Evolutionary conservation across 1,139 yeast species (phyloP).

Genomic region (Petasospora fabianii): DNA sequence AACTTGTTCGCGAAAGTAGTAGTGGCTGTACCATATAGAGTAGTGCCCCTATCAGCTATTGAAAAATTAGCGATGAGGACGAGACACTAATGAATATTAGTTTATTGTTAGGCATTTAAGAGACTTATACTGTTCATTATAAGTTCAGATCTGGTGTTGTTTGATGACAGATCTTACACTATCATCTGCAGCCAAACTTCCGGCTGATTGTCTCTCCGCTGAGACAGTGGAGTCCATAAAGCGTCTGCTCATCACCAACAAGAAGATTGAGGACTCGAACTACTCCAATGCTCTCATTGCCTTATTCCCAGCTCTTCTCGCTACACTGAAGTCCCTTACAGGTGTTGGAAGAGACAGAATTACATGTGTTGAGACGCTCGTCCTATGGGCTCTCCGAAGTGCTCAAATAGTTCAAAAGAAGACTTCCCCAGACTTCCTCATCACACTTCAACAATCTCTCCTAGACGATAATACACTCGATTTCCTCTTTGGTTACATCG

Average conservation of each 20-base stretch:
- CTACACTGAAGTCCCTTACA: slow-evolving; percentile 12
- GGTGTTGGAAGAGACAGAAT: slow-evolving; percentile 32
- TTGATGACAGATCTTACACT: neutral
- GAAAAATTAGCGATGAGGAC: neutral
- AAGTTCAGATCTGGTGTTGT: too few species aligned
- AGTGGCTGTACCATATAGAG: too few species aligned
- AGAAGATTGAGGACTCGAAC: slow-evolving; percentile 12
- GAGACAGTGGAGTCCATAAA: slow-evolving; percentile 8
- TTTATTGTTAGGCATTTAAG: too few species aligned
- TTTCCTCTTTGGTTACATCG: slow-evolving; percentile 48
- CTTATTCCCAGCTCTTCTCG: slow-evolving; percentile 16
- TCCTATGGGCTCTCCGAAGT: slow-evolving; percentile 63
- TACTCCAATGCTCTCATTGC: slow-evolving; percentile 13
- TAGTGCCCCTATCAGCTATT: neutral
- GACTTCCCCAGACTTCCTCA: slow-evolving; percentile 16
- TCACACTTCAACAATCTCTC: slow-evolving; percentile 6
- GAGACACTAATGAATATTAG: too few species aligned
- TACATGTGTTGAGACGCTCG: slow-evolving; percentile 52
- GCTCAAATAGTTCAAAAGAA: slow-evolving; percentile 31
- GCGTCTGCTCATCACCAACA: slow-evolving; percentile 12
- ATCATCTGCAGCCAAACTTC: neutral
- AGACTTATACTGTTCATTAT: too few species aligned
- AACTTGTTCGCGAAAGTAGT: neutral
- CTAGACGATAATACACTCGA: slow-evolving; percentile 30
- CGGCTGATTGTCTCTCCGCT: slow-evolving; percentile 5